Evolutionary conservation across 768 basidiomycete genomes (phyloP).

Genomic region (Macrocybe gigantea): DNA sequence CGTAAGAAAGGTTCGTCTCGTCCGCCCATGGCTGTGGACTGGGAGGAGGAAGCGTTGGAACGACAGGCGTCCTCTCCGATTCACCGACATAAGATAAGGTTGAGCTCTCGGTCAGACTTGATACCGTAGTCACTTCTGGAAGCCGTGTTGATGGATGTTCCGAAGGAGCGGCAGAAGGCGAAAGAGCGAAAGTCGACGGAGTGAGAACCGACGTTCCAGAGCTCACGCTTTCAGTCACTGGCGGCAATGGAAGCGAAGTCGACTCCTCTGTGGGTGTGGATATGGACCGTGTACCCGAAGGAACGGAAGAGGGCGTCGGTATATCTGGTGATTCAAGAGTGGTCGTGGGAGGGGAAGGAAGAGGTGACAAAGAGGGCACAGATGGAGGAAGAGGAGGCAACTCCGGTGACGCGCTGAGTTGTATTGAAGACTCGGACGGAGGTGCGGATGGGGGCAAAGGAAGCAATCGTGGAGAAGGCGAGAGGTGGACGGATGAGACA

Average conservation of each 20-base stretch:
- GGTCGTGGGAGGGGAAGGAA: conserved; percentile 8
- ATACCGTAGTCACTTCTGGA: conserved; percentile 11
- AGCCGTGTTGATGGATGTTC: conserved; percentile 14
- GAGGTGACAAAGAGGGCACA: conserved; percentile 9
- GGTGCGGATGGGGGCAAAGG: conserved; percentile 25
- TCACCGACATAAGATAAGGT: conserved; percentile 33
- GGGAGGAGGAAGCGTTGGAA: conserved; percentile 27
- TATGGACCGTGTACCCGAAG: conserved; percentile 10
- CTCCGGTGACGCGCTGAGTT: conserved; percentile 13
- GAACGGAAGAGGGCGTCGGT: conserved; percentile 27
- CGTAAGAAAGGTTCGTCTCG: conserved; percentile 66
- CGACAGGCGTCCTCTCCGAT: conserved; percentile 34
- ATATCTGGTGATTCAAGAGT: conserved; percentile 20
- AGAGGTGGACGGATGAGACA: conserved; percentile 13
- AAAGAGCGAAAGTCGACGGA: conserved; percentile 13
- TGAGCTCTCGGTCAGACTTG: conserved; percentile 16
- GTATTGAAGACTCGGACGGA: conserved; percentile 21
- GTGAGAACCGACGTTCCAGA: conserved; percentile 13
- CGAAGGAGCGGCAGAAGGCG: conserved; percentile 15
- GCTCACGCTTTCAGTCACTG: conserved; percentile 7
- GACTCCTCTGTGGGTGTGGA: conserved; percentile 8
- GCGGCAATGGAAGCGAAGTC: conserved; percentile 6
- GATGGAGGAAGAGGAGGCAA: conserved; percentile 19
- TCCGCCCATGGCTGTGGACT: conserved; percentile 48
- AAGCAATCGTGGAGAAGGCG: conserved; percentile 10